Evolutionary conservation across 805 yeast genomes (phyloP).

Genomic region (Yamadazyma scolyti): DNA sequence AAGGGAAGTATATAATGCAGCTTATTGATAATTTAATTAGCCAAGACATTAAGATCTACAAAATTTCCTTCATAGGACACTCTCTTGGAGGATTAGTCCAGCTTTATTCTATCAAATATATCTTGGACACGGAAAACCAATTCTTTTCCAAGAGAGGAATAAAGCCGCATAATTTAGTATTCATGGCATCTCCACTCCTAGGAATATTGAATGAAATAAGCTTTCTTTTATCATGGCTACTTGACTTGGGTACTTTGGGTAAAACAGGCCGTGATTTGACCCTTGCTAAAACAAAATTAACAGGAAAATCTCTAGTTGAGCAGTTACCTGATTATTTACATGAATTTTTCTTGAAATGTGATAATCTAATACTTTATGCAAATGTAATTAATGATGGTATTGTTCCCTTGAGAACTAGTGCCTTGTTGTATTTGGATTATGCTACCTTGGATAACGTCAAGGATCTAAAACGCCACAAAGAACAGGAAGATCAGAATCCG

Average conservation of each 20-base stretch:
- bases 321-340: constrained; percentile 39
- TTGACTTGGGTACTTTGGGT: constrained; percentile 43
- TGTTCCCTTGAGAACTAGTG: constrained; percentile 42
- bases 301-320: constrained; percentile 33
- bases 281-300: constrained; percentile 28
- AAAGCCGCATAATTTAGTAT: constrained; percentile 30
- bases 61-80: constrained; percentile 41
- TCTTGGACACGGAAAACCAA: constrained; percentile 23
- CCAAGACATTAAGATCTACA: constrained; percentile 16
- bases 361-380: constrained; percentile 37
- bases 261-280: constrained; percentile 45
- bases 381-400: constrained; percentile 45
- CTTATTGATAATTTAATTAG: constrained; percentile 18
- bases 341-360: constrained; percentile 23
- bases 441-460: constrained; percentile 38
- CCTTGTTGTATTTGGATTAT: constrained; percentile 40
- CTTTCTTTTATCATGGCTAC: constrained; percentile 35
- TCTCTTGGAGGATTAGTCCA: constrained; percentile 44
- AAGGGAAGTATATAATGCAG: constrained; percentile 25
- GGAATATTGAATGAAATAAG: constrained; percentile 42
- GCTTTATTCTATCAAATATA: constrained; percentile 36
- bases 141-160: constrained; percentile 26
- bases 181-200: constrained; percentile 40
- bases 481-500: constrained; percentile 9
- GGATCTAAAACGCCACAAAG: constrained; percentile 16